Evolutionary conservation across 768 basidiomycete genomes (phyloP).

Genomic region (Macrocybe gigantea): DNA sequence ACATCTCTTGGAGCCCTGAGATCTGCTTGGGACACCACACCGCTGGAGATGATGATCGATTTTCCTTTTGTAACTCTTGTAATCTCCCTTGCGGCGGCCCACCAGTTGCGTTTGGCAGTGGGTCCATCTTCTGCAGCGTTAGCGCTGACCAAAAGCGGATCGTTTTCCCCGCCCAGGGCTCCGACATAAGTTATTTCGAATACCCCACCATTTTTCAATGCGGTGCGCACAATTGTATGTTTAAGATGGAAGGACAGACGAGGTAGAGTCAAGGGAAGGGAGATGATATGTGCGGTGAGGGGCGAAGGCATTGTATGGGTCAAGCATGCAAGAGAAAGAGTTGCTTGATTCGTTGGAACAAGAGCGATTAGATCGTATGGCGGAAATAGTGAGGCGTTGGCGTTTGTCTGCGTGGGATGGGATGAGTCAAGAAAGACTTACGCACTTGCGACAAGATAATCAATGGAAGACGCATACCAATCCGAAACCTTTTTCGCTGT

Average conservation of each 20-base stretch:
- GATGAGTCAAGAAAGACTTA: background rate
- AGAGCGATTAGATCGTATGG: slow-evolving; percentile 77
- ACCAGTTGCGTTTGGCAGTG: slow-evolving; percentile 73
- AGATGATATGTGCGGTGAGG: slow-evolving; percentile 75
- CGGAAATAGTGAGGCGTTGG: slow-evolving; percentile 55
- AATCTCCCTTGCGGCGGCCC: slow-evolving; percentile 74
- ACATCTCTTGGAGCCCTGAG: slow-evolving; percentile 69
- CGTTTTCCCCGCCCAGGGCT: slow-evolving; percentile 60
- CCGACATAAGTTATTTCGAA: slow-evolving; percentile 81
- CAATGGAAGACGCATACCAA: slow-evolving; percentile 39
- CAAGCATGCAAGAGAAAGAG: slow-evolving; percentile 76
- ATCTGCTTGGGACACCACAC: slow-evolving; percentile 54
- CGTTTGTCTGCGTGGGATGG: slow-evolving; percentile 49
- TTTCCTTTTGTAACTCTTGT: slow-evolving; percentile 78
- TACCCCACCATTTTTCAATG: slow-evolving; percentile 74
- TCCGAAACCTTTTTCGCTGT: slow-evolving; percentile 83
- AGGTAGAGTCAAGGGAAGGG: slow-evolving; percentile 71
- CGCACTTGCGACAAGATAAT: background rate
- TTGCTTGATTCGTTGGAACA: slow-evolving; percentile 61
- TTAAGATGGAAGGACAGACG: slow-evolving; percentile 78
- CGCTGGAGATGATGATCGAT: slow-evolving; percentile 67
- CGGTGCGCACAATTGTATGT: slow-evolving; percentile 76
- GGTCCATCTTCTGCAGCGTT: slow-evolving; percentile 48
- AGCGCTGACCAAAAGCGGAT: slow-evolving; percentile 35
- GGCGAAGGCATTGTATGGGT: slow-evolving; percentile 73